A percentile compares a stretch with the other conserved stretches of the same genome.
phyloP scores from a whole-genome alignment of 257 asterid genomes.

The Ilex asprella region DNA sequence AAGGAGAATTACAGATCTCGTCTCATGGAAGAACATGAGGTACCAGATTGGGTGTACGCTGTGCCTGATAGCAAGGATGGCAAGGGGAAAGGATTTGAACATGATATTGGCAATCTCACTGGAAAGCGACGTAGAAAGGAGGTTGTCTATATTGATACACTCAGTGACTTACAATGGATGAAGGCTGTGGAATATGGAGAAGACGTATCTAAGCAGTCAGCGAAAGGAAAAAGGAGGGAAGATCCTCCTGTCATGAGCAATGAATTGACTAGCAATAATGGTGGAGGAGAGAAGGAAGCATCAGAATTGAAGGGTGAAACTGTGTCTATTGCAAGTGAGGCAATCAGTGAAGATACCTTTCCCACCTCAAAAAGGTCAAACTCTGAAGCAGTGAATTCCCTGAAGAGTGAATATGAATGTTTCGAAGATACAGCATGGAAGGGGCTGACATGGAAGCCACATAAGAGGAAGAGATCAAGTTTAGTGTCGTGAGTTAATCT shows the following conservation, averaged over 20 bases:
- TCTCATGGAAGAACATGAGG: constrained; percentile 92
- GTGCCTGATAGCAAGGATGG: constrained; percentile 42
- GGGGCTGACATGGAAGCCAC: constrained; percentile 72
- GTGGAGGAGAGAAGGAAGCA: constrained; percentile 31
- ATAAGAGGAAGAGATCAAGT: constrained; percentile 78
- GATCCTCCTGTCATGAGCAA: constrained; percentile 18
- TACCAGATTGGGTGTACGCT: constrained; percentile 90
- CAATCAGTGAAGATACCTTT: constrained; percentile 37
- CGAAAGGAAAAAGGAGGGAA: constrained; percentile 42
- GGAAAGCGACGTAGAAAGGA: constrained; percentile 89
- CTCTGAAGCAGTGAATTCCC: constrained; percentile 47
- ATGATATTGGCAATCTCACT: constrained; percentile 43
- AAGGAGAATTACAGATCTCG: constrained; percentile 82
- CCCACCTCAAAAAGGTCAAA: constrained; percentile 40
- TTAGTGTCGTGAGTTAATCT: constrained; percentile 21
- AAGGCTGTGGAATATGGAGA: constrained; percentile 71
- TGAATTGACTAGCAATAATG: constrained; percentile 23
- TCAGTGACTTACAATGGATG: constrained; percentile 58
- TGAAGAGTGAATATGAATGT: constrained; percentile 26
- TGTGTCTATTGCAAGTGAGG: constrained; percentile 39
- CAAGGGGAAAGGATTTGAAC: constrained; percentile 51
- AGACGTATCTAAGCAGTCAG: constrained; percentile 31
- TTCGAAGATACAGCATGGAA: constrained; percentile 29
- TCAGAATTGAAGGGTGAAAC: constrained; percentile 35
- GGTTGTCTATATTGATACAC: constrained; percentile 62